phyloP scores from a whole-genome alignment of 2,329 filamentous ascomycete species.

The Colletotrichum orchidophilum region DNA sequence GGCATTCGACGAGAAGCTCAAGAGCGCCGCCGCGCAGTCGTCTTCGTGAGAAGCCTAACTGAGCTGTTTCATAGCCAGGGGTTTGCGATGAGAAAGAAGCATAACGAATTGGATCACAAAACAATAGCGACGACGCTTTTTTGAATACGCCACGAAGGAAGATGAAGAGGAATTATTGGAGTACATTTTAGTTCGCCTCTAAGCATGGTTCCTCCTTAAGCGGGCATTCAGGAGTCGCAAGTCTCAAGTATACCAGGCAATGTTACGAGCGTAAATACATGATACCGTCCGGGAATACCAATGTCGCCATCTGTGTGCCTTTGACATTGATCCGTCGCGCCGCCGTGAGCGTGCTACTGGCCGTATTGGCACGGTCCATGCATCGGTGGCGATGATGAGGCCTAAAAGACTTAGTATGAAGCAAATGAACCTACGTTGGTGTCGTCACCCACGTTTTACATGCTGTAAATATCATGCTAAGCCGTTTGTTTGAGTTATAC shows the following conservation, averaged over 20 bases:
- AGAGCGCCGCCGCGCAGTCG: slow-evolving; percentile 14
- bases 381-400: background rate
- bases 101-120: background rate
- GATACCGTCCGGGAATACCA: background rate
- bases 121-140: background rate
- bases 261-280: slow-evolving; percentile 9
- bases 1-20: slow-evolving; percentile 50
- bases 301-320: background rate
- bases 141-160: background rate
- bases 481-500: background rate
- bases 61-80: background rate
- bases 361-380: background rate
- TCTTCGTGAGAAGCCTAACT: background rate
- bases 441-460: slow-evolving; percentile 32
- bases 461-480: background rate
- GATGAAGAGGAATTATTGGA: background rate
- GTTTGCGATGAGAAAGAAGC: background rate
- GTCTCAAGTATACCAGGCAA: background rate
- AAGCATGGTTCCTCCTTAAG: background rate
- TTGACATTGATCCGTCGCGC: background rate
- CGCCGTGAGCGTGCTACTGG: background rate
- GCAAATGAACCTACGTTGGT: slow-evolving; percentile 12
- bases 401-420: slow-evolving; percentile 33
- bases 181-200: slow-evolving; percentile 6
- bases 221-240: background rate